These are phyloP conservation scores for Arachnopeziza araneosa DNA, from an alignment of 2,329 filamentous ascomycete genomes.

Conservation along the genomic window DNA sequence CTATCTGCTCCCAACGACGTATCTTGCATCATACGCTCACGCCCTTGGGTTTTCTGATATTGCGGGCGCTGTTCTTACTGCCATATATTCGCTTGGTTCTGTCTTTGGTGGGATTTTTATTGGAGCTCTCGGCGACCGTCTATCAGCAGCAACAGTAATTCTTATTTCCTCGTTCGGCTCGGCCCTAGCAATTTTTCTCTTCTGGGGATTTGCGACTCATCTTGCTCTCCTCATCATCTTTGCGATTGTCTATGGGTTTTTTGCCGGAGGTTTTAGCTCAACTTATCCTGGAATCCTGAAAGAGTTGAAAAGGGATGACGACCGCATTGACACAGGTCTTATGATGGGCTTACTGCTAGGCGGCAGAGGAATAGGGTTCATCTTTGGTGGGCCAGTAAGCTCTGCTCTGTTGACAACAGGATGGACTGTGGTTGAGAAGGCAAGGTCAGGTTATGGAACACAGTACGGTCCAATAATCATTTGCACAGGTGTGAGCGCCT, in stretches of 20 bases:
- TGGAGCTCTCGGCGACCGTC: conserved; percentile 37
- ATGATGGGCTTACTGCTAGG: conserved; percentile 46
- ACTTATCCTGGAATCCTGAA: conserved; percentile 38
- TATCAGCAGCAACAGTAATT: conserved; percentile 39
- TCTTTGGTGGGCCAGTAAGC: conserved; percentile 51
- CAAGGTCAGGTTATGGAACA: conserved; percentile 40
- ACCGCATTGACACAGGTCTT: conserved; percentile 23
- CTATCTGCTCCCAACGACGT: conserved; percentile 50
- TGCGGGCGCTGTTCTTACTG: conserved; percentile 41
- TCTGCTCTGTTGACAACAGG: conserved; percentile 40
- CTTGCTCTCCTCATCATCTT: conserved; percentile 44
- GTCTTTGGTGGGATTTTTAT: conserved; percentile 39
- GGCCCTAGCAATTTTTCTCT: conserved; percentile 42
- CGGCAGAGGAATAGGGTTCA: conserved; percentile 57
- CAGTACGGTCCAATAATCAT: conserved; percentile 48
- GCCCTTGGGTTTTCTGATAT: conserved; percentile 36
- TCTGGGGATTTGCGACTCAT: conserved; percentile 49
- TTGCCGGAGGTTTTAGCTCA: conserved; percentile 48
- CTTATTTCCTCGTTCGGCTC: conserved; percentile 45
- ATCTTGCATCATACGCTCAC: conserved; percentile 44
- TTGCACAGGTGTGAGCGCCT: conserved; percentile 48
- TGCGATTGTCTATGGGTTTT: conserved; percentile 49
- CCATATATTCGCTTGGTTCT: conserved; percentile 42
- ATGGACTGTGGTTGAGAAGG: conserved; percentile 37
- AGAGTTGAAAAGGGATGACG: conserved; percentile 11